phyloP scores from a whole-genome alignment of 345 rosid species.

The Camelina hispida region DNA sequence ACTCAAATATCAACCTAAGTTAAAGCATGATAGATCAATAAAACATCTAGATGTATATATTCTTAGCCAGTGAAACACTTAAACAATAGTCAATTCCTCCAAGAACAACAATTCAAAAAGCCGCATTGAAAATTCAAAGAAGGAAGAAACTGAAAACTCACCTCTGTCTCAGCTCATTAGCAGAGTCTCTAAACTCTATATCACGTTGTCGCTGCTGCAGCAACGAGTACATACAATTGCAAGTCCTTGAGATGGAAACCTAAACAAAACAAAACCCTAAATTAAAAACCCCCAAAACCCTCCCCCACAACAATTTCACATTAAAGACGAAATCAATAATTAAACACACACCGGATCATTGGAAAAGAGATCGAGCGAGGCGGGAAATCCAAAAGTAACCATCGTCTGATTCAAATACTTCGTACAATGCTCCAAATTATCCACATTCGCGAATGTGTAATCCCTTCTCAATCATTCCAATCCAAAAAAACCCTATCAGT shows the following conservation, averaged over 20 bases:
- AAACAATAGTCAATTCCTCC: background rate
- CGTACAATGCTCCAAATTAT: constrained; percentile 86
- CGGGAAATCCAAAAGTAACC: constrained; percentile 91
- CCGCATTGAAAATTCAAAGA: background rate
- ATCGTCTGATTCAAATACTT: constrained; percentile 95
- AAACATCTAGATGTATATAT: background rate
- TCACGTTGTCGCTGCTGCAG: constrained; percentile 96
- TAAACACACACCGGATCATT: constrained; percentile 74
- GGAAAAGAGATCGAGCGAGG: constrained; percentile 93
- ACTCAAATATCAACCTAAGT: constrained; percentile 3
- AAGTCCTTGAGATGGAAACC: constrained; percentile 95
- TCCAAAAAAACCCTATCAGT: background rate
- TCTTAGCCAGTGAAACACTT: background rate
- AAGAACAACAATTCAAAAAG: background rate
- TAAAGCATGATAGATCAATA: background rate
- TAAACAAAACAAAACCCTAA: constrained; percentile 38
- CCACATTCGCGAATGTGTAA: constrained; percentile 77
- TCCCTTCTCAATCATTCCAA: constrained; percentile 53
- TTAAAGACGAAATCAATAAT: constrained; percentile 6
- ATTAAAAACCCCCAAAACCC: background rate
- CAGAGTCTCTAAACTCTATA: constrained; percentile 88
- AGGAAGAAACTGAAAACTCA: constrained; percentile 7
- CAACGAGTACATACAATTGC: constrained; percentile 86
- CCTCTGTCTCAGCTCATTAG: constrained; percentile 95
- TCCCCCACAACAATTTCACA: background rate